These are phyloP conservation scores for Lentinus brumalis DNA, from an alignment of 768 basidiomycete species.

Conservation along the genomic window DNA sequence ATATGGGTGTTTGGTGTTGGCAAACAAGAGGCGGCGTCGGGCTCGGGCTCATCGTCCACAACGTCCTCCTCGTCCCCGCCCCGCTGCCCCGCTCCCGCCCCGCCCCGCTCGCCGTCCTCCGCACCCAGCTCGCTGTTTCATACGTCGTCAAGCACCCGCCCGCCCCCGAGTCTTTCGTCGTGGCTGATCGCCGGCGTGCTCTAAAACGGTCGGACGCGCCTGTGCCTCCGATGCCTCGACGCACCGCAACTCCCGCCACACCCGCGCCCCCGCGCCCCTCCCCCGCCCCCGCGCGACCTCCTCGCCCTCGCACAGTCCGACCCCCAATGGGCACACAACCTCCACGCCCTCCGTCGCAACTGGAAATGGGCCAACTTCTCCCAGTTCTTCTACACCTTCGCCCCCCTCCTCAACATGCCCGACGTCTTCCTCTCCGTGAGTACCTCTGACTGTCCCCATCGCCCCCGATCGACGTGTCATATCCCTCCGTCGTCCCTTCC, in stretches of 20 bases:
- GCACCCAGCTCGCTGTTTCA: neutral
- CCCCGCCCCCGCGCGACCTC: conserved; percentile 21
- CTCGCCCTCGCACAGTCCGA: conserved; percentile 20
- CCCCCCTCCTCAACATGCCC: conserved; percentile 66
- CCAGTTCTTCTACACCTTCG: conserved; percentile 89
- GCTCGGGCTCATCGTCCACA: neutral
- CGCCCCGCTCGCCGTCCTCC: neutral
- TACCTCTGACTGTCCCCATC: conserved; percentile 13
- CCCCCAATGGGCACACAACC: conserved; percentile 34
- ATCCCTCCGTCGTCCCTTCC: neutral
- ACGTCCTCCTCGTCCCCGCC: conserved; percentile 1
- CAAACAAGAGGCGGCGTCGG: neutral
- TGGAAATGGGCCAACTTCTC: conserved; percentile 94
- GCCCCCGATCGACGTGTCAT: conserved; percentile 10
- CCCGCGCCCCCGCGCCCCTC: conserved; percentile 26
- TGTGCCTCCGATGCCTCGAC: conserved; percentile 37
- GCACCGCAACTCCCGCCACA: conserved; percentile 30
- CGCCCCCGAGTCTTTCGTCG: conserved; percentile 7
- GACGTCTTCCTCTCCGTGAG: conserved; percentile 70
- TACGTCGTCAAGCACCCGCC: conserved; percentile 1
- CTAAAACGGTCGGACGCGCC: conserved; percentile 32
- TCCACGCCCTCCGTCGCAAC: conserved; percentile 65
- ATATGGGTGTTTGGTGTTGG: neutral
- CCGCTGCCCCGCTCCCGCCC: neutral
- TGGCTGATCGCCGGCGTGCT: conserved; percentile 33